phyloP scores from a whole-genome alignment of 495 filamentous ascomycete species.

The Aspergillus funiculosus region DNA sequence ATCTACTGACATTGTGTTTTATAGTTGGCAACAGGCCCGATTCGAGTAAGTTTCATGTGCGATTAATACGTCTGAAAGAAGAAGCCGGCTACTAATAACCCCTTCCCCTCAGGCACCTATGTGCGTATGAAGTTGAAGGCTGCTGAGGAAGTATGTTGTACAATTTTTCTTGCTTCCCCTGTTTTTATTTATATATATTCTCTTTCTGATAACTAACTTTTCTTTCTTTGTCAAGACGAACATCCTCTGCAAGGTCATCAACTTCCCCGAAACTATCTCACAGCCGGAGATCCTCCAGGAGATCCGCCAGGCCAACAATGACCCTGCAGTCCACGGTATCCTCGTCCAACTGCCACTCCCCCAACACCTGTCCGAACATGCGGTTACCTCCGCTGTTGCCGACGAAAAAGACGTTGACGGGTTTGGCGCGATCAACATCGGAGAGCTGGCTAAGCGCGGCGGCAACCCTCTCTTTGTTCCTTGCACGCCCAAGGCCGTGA shows the following conservation, averaged over 20 bases:
- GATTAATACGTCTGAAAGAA: background rate
- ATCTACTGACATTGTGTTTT: slow-evolving; percentile 15
- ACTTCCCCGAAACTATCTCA: slow-evolving; percentile 72
- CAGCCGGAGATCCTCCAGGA: slow-evolving; percentile 81
- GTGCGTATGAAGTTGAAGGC: slow-evolving; percentile 99
- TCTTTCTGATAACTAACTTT: slow-evolving; percentile 9
- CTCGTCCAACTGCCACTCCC: slow-evolving; percentile 91
- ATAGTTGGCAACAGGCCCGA: slow-evolving; percentile 81
- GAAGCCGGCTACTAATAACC: slow-evolving; percentile 26
- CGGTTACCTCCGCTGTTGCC: slow-evolving; percentile 81
- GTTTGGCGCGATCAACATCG: slow-evolving; percentile 89
- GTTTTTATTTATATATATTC: background rate
- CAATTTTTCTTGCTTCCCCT: slow-evolving; percentile 2
- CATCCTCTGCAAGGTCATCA: slow-evolving; percentile 79
- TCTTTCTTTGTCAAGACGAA: slow-evolving; percentile 56
- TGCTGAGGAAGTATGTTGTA: slow-evolving; percentile 68
- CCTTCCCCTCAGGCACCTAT: slow-evolving; percentile 81
- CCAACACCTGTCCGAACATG: slow-evolving; percentile 79
- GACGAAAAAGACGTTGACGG: slow-evolving; percentile 98
- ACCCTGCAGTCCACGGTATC: slow-evolving; percentile 82
- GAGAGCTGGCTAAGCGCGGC: slow-evolving; percentile 90
- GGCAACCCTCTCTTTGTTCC: slow-evolving; percentile 82
- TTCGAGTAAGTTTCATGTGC: slow-evolving; percentile 61
- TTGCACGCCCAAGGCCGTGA: slow-evolving; percentile 95
- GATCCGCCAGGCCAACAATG: slow-evolving; percentile 78